phyloP scores from a whole-genome alignment of 805 yeast species.

The Yarrowia keelungensis region DNA sequence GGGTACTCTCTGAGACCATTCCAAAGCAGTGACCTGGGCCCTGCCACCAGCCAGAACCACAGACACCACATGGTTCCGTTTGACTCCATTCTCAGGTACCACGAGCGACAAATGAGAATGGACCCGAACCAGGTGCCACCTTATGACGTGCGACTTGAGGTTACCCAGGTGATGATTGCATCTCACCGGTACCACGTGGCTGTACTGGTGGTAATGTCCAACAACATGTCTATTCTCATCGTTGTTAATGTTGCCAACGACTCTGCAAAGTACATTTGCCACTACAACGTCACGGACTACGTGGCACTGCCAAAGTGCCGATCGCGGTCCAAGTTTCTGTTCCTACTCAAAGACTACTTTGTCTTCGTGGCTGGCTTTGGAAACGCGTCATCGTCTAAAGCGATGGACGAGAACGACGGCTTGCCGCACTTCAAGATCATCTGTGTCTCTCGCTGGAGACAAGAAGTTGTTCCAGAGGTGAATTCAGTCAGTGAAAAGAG shows the following conservation, averaged over 20 bases:
- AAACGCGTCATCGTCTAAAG: conserved; percentile 4
- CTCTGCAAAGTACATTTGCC: conserved; percentile 12
- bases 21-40: not conserved
- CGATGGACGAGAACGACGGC: conserved; percentile 6
- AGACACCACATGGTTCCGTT: not conserved
- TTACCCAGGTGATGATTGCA: conserved; percentile 17
- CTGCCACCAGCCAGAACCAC: conserved; percentile 1
- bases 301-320: conserved; percentile 7
- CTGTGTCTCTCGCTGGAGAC: conserved; percentile 9
- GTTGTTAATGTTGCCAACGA: conserved; percentile 12
- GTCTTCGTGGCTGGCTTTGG: conserved; percentile 27
- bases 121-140: conserved; percentile 1
- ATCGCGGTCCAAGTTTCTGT: conserved; percentile 18
- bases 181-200: conserved; percentile 18
- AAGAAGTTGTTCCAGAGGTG: conserved; percentile 25
- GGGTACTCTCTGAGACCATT: conserved; percentile 14
- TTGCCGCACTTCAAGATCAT: conserved; percentile 28
- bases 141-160: not conserved
- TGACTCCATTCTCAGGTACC: conserved; percentile 4
- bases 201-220: conserved; percentile 5
- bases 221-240: conserved; percentile 2
- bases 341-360: conserved; percentile 16
- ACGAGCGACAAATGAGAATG: not conserved
- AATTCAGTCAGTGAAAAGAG: conserved; percentile 3
- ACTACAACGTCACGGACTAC: conserved; percentile 14